Evolutionary conservation across 2,329 filamentous ascomycete genomes (phyloP), one percentile per base, ranked within the genome.

Genomic region (Cladophialophora chaetospira): DNA sequence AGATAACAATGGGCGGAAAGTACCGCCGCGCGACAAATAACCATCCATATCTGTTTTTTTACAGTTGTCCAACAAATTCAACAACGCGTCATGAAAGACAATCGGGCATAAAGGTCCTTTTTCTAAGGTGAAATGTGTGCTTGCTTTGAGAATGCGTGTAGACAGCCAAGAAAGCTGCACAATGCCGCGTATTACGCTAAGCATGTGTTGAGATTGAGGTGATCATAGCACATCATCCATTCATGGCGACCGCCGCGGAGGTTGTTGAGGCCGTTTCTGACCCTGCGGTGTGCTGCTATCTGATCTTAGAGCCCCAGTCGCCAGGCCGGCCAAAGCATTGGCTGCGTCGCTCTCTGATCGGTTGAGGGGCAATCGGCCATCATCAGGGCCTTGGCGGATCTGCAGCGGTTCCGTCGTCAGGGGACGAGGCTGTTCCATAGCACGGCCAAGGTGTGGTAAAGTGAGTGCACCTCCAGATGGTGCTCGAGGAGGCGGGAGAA

Each of bases 341-440:
- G 61, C 62, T 11, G 64, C 64, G 45, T 66, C 63, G 49, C 53
- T 65, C 44, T 64, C 63, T 21, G 61, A 63, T 10, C 55, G 47
- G 13, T 62, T 59, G 10, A 63, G 23, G 3, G 31, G 46, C 5
- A 55, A 25, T 38, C 53, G 50, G 19, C 19, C 28, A 10, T 58
- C 58, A 11, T 58, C 57, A 43, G 19, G 49, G 11, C 29, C 51
- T 29, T 29, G 55, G 8, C 61, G 55, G n/a, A 53, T 47, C 15
- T 52, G 31, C 17, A 53, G 31, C 15, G 55, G 17, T 25, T 60
- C 55, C 13, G 38, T 53, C 9, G 33, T 26, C 25, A 52, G 9
- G 9, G 55, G 55, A 45, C 53, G 57, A 21, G 55, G 53, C 10
- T 53, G 48, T 15, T 57, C 55, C 40, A 55, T 43, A 10, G 35